Evolutionary conservation across 1,284 basidiomycete species (phyloP).

Genomic region (Boletus mariae): DNA sequence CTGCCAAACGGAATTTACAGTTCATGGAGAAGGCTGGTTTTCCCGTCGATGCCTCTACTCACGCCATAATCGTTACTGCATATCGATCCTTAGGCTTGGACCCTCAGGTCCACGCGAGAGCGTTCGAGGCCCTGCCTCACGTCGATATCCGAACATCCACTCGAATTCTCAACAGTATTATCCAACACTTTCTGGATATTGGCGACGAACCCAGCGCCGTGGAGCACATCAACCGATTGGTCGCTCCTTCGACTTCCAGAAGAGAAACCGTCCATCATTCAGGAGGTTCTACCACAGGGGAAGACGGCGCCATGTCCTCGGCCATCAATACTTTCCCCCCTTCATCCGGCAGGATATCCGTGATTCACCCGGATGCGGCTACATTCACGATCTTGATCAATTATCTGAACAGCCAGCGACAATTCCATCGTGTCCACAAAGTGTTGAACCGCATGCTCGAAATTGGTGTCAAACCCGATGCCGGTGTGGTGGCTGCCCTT

Average conservation of each 20-base stretch:
- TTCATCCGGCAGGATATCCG: slow-evolving; percentile 8
- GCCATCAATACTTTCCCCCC: slow-evolving; percentile 3
- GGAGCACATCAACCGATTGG: slow-evolving; percentile 51
- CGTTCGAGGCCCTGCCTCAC: slow-evolving; percentile 44
- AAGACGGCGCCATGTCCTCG: slow-evolving; percentile 28
- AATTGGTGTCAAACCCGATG: slow-evolving; percentile 44
- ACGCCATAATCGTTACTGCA: slow-evolving; percentile 53
- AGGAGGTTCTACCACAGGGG: slow-evolving; percentile 35
- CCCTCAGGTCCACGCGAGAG: slow-evolving; percentile 46
- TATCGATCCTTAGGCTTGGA: slow-evolving; percentile 63
- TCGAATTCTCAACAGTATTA: slow-evolving; percentile 57
- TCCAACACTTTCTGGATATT: slow-evolving; percentile 57
- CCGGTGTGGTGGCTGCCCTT: slow-evolving; percentile 47
- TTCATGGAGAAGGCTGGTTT: slow-evolving; percentile 56
- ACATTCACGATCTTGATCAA: slow-evolving; percentile 68
- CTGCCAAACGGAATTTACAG: slow-evolving; percentile 49
- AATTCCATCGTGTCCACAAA: slow-evolving; percentile 44
- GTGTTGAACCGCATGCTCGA: slow-evolving; percentile 48
- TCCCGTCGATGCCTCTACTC: slow-evolving; percentile 52
- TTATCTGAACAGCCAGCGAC: slow-evolving; percentile 44
- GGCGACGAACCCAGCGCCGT: slow-evolving; percentile 46
- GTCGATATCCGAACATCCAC: slow-evolving; percentile 43
- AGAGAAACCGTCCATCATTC: slow-evolving; percentile 17
- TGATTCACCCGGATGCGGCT: slow-evolving; percentile 45
- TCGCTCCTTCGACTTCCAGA: slow-evolving; percentile 35